A percentile compares a stretch with the other conserved stretches of the same genome.
Evolutionary conservation across 108 stramenopile species (phyloP).

Genomic region (Skeletonema potamos): DNA sequence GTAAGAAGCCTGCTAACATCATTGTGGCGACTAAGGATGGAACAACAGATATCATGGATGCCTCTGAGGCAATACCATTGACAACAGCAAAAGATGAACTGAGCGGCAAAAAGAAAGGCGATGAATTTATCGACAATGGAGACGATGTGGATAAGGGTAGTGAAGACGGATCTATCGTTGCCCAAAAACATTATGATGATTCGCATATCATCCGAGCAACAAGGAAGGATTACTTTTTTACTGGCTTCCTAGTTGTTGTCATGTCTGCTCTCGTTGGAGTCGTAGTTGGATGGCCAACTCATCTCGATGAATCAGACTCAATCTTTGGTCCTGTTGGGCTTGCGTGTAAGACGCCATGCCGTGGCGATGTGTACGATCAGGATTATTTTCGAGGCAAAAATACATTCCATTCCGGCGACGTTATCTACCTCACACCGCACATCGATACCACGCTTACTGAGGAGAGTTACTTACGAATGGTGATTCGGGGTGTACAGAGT

Average conservation of each 20-base stretch:
- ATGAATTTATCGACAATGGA: neutral
- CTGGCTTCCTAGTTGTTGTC: slow-evolving; percentile 32
- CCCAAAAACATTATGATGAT: slow-evolving; percentile 15
- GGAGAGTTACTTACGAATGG: slow-evolving; percentile 15
- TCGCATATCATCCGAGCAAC: slow-evolving; percentile 56
- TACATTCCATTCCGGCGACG: slow-evolving; percentile 37
- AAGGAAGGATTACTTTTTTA: slow-evolving; percentile 46
- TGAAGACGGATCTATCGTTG: neutral
- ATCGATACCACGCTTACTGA: slow-evolving; percentile 47
- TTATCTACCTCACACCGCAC: slow-evolving; percentile 44
- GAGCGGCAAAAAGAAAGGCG: neutral
- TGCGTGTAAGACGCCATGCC: slow-evolving; percentile 50
- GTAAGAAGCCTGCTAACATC: neutral
- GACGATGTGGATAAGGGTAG: neutral
- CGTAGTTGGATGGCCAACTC: slow-evolving; percentile 43
- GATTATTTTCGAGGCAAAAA: slow-evolving; percentile 52
- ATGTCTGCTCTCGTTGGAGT: slow-evolving; percentile 48
- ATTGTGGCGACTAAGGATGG: neutral
- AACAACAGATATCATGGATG: neutral
- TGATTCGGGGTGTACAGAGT: slow-evolving; percentile 18
- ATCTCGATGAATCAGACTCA: slow-evolving; percentile 48
- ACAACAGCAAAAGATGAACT: slow-evolving; percentile 1
- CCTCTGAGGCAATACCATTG: slow-evolving; percentile 2
- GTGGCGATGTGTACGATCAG: slow-evolving; percentile 36
- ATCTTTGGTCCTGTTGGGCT: slow-evolving; percentile 51